Conservation (phyloP, 2,329 filamentous ascomycete genomes). For the Xylariaceae sp. region DNA sequence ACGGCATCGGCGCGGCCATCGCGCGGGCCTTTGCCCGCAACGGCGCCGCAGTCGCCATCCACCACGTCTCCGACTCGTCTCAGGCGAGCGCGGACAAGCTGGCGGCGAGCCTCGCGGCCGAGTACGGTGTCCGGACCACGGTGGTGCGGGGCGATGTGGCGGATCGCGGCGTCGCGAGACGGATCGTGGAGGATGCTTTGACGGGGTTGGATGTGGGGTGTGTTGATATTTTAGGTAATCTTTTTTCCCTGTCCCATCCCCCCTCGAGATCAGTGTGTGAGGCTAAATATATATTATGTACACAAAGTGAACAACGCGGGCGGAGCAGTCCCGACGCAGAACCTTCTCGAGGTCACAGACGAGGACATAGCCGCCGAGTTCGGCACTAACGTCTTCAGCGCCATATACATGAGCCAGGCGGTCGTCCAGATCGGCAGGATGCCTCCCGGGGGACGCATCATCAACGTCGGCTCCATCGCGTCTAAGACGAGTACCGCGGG, state of each 20-base stretch:
- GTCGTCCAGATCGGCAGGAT: slow-evolving; percentile 22
- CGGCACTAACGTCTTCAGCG: slow-evolving; percentile 24
- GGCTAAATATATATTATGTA: too few species aligned
- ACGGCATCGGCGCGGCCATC: slow-evolving; percentile 40
- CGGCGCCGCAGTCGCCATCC: slow-evolving; percentile 36
- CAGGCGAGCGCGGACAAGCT: slow-evolving; percentile 28
- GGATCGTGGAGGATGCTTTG: slow-evolving; percentile 21
- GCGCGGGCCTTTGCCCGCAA: slow-evolving; percentile 36
- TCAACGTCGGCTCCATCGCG: slow-evolving; percentile 30
- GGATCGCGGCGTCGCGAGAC: slow-evolving; percentile 12
- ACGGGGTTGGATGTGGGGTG: slow-evolving; percentile 20
- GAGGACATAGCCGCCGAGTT: slow-evolving; percentile 23
- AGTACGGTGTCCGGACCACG: slow-evolving; percentile 25
- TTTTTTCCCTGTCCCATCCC: too few species aligned
- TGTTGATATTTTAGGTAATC: slow-evolving; percentile 28
- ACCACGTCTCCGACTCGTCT: slow-evolving; percentile 35
- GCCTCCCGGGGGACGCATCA: slow-evolving; percentile 31
- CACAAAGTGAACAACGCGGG: slow-evolving; percentile 29
- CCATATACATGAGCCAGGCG: slow-evolving; percentile 26
- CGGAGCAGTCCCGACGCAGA: slow-evolving; percentile 5
- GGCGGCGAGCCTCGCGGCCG: slow-evolving; percentile 22
- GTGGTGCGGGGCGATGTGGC: slow-evolving; percentile 20
- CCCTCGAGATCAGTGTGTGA: too few species aligned
- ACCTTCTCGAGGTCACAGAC: slow-evolving; percentile 14
- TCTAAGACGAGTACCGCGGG: slow-evolving; percentile 19